Conservation (phyloP, 139 green algal species). For the Helicosporidium sp. region DNA sequence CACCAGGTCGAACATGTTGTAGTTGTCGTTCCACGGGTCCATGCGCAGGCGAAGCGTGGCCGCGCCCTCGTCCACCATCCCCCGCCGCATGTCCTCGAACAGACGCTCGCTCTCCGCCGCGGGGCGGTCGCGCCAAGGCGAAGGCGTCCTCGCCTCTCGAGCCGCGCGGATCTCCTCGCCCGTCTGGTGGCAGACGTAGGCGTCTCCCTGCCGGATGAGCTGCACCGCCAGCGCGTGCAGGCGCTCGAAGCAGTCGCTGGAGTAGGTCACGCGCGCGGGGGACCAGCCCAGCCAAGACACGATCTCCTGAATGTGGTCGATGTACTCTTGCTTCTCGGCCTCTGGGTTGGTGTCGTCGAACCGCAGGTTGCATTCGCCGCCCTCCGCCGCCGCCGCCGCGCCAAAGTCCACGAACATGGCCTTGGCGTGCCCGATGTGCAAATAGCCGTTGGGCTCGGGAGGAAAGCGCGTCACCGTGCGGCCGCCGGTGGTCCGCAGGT, state of each 20-base stretch:
- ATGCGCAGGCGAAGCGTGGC: constrained; percentile 74
- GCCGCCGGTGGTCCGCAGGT: constrained; percentile 65
- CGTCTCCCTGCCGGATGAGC: constrained; percentile 71
- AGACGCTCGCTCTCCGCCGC: constrained; percentile 68
- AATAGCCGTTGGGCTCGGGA: constrained; percentile 84
- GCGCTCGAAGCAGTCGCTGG: constrained; percentile 82
- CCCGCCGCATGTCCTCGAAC: constrained; percentile 90
- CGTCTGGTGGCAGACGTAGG: constrained; percentile 91
- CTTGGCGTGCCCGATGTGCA: constrained; percentile 92
- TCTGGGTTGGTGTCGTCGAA: constrained; percentile 97
- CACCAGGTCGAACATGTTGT: constrained; percentile 94
- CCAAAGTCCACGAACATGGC: constrained; percentile 98
- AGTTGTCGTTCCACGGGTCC: constrained; percentile 82
- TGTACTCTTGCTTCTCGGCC: constrained; percentile 96
- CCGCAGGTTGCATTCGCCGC: constrained; percentile 73
- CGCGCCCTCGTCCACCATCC: constrained; percentile 73
- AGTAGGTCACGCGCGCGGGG: constrained; percentile 59
- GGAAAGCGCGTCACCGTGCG: constrained; percentile 88
- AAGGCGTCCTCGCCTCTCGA: constrained; percentile 49
- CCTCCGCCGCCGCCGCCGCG: constrained; percentile 51
- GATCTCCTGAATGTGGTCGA: constrained; percentile 93
- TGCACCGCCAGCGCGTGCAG: constrained; percentile 78
- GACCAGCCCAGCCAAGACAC: constrained; percentile 85
- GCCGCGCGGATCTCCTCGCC: constrained; percentile 71
- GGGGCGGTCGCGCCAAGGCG: constrained; percentile 74